Evolutionary conservation across 306 rosid species (phyloP).

Genomic region (Malus fusca): DNA sequence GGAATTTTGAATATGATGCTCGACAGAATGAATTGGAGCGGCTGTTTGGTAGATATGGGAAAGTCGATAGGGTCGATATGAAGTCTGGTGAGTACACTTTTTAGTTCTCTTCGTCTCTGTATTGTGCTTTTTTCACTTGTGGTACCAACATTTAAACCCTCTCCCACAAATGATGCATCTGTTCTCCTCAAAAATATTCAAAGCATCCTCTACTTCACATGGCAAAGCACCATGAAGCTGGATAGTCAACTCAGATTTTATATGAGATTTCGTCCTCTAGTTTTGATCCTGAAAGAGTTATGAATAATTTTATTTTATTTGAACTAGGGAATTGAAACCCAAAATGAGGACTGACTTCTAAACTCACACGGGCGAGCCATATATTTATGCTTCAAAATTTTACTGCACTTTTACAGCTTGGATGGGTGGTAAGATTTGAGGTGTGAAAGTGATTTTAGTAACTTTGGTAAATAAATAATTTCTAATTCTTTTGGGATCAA

Average conservation of each 20-base stretch:
- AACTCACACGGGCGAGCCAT: not conserved
- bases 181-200: not conserved
- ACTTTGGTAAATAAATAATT: not conserved
- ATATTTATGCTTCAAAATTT: not conserved
- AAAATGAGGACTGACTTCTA: not conserved
- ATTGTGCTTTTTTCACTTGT: not conserved
- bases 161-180: not conserved
- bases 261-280: not conserved
- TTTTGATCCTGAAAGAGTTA: not conserved
- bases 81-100: constrained; percentile 72
- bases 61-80: constrained; percentile 99
- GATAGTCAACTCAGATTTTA: not conserved
- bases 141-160: not conserved
- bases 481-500: not conserved
- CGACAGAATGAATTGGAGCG: constrained; percentile 91
- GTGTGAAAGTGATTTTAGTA: not conserved
- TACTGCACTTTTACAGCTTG: not conserved
- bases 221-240: not conserved
- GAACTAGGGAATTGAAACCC: not conserved
- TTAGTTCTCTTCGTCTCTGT: not conserved
- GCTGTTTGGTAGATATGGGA: constrained; percentile 86
- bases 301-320: not conserved
- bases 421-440: not conserved
- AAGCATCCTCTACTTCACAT: not conserved
- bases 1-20: constrained; percentile 86